phyloP scores from a whole-genome alignment of 331 rosid species.

The Phaseolus coccineus region DNA sequence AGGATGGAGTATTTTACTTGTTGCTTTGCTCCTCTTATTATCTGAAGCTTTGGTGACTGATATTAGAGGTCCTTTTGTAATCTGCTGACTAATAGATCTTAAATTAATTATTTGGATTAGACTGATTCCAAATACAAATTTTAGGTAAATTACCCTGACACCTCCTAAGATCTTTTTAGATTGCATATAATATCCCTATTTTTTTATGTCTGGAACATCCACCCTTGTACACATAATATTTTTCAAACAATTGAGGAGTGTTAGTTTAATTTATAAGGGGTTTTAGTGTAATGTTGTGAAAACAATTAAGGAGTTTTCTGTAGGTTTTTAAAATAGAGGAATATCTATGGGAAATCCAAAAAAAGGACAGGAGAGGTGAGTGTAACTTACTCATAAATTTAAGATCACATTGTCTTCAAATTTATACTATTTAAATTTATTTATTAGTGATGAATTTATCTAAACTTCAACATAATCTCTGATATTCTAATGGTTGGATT shows the following conservation, averaged over 20 bases:
- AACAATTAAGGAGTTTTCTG: no score
- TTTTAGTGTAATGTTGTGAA: no score
- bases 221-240: no score
- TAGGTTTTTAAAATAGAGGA: no score
- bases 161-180: no score
- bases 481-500: conserved; percentile 12
- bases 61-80: background rate
- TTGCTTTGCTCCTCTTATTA: background rate
- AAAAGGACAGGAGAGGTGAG: no score
- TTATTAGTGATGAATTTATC: background rate
- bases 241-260: no score
- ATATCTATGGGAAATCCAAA: no score
- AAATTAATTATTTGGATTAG: conserved; percentile 15
- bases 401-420: conserved; percentile 7
- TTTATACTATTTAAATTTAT: conserved; percentile 32
- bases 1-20: background rate
- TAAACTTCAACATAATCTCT: conserved; percentile 17
- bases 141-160: no score
- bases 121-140: background rate
- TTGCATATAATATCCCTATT: no score
- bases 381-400: background rate
- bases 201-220: no score
- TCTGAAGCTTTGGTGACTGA: conserved; percentile 3
- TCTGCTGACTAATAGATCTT: conserved; percentile 12
- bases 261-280: no score